A percentile compares a stretch with the other conserved stretches of the same genome.
Conservation (phyloP, 805 yeast genomes). For the Kregervanrija fluxuum region DNA sequence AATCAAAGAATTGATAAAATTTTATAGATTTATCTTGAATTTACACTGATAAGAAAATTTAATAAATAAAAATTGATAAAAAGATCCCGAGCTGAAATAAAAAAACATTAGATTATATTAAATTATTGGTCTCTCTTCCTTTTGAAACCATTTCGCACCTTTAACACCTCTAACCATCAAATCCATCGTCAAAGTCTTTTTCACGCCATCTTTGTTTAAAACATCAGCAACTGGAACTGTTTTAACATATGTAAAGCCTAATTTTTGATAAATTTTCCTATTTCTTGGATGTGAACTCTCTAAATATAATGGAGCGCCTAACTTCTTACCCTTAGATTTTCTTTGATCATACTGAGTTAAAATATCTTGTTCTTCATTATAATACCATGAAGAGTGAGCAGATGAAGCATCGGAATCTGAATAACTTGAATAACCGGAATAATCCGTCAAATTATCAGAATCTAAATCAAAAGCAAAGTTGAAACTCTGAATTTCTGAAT, state of each 20-base stretch:
- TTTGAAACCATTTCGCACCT: slow-evolving; percentile 28
- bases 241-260: slow-evolving; percentile 40
- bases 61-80: background rate
- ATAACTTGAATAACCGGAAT: slow-evolving; percentile 27
- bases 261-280: slow-evolving; percentile 43
- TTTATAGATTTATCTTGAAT: background rate
- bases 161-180: slow-evolving; percentile 32
- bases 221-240: slow-evolving; percentile 30
- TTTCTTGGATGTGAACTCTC: slow-evolving; percentile 53
- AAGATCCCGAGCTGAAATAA: background rate
- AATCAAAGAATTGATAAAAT: background rate
- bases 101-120: background rate
- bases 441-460: slow-evolving; percentile 27
- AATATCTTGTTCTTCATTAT: slow-evolving; percentile 29
- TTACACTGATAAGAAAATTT: background rate
- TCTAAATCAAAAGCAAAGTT: slow-evolving; percentile 28
- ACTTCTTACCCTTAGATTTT: slow-evolving; percentile 22
- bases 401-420: slow-evolving; percentile 27
- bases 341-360: slow-evolving; percentile 26
- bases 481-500: slow-evolving; percentile 28
- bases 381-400: slow-evolving; percentile 29
- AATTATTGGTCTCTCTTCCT: background rate
- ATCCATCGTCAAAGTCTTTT: slow-evolving; percentile 28
- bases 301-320: slow-evolving; percentile 37
- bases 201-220: slow-evolving; percentile 17